Evolutionary conservation across 805 yeast species (phyloP), one percentile per base, ranked within the genome.

Genomic region (Suhomyces tanzawaensis): DNA sequence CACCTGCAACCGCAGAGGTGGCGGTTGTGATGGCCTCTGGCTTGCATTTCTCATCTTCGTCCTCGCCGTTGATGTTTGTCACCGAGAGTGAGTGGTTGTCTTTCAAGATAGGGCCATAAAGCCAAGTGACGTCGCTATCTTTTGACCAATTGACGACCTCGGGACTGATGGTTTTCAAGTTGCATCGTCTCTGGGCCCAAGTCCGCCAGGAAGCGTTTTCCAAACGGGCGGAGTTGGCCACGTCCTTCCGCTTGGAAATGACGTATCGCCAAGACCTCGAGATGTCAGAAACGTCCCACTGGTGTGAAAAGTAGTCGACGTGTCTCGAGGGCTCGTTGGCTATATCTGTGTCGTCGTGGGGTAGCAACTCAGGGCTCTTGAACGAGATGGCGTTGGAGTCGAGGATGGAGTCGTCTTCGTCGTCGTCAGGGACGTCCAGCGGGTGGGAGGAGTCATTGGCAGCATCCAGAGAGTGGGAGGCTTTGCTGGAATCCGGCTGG

Each of bases 121-220:
- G 74, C 99, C 99, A 93, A 1, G 97, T 89, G 8, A 93, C 96
- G 60, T 93, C 99, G 41, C 84, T 82, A 53, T 93, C 99, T 63
- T 95, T 93, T 30, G 88, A 80, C 99, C 99, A 93, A 60, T 93
- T 91, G 32, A 93, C 85, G 25, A 78, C 49, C 25, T 47, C 72
- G 1, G 99, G 99, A 14, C 90, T 79, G 5, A 91, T 86, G 0
- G 99, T 93, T 69, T 66, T 67, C 42, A 69, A 57, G 62, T 78
- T 70, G 47, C 76, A 74, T 48, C 83, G 76, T 36, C 85, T 72
- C 62, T 90, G 89, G 11, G 91, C 84, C 97, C 97, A 91, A 14
- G 95, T 88, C 55, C 98, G 75, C 97, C 97, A 91, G 34, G 86
- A 74, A 12, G 96, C 91, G 53, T 85, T 85, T 54, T 85, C 90